Conservation (phyloP, 169 alveolate species). For the Cryptosporidium ubiquitum region DNA sequence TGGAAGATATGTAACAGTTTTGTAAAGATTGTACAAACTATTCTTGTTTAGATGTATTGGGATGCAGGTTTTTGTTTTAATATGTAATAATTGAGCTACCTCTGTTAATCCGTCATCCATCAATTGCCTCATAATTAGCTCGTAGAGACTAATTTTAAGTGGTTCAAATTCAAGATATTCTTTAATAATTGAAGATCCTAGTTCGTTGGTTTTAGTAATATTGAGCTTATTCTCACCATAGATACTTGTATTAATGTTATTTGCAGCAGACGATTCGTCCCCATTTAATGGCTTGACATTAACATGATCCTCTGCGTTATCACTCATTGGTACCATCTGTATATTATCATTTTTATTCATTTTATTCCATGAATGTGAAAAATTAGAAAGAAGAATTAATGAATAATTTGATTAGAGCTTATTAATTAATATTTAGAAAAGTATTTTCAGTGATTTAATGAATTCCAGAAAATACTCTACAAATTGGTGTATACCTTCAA, state of each 20-base stretch:
- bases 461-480: no score
- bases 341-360: background rate
- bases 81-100: conserved; percentile 64
- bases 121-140: conserved; percentile 53
- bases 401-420: background rate
- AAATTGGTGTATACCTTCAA: background rate
- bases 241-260: background rate
- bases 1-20: conserved; percentile 60
- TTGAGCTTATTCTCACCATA: background rate
- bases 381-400: background rate
- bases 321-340: background rate
- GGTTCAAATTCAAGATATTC: conserved; percentile 61
- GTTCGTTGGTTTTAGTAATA: conserved; percentile 12
- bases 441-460: background rate
- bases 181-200: conserved; percentile 34
- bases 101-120: conserved; percentile 65
- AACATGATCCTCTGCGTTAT: background rate
- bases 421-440: background rate
- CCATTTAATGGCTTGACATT: background rate
- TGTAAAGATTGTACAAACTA: conserved; percentile 44
- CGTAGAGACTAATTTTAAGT: conserved; percentile 61
- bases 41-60: conserved; percentile 39
- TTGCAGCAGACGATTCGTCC: background rate
- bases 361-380: background rate
- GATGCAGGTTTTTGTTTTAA: conserved; percentile 29